Conservation (phyloP, 75 land plant genomes). For the Pinus albicaulis region DNA sequence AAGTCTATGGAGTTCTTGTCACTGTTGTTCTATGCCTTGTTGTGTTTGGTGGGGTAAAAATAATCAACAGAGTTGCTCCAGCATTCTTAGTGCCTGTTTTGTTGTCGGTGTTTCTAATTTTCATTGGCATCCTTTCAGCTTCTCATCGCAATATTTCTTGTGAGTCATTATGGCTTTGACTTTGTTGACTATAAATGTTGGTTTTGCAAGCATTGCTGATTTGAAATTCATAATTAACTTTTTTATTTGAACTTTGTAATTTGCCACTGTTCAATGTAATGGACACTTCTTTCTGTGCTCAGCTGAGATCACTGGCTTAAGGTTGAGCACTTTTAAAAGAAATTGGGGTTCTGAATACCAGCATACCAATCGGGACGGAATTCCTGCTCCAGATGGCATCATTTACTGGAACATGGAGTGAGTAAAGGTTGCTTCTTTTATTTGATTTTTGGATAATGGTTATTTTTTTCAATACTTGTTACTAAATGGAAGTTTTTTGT, state of each 20-base stretch:
- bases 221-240: background rate
- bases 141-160: slow-evolving; percentile 49
- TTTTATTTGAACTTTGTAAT: background rate
- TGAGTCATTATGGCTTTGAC: slow-evolving; percentile 19
- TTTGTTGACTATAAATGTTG: background rate
- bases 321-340: slow-evolving; percentile 48
- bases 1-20: slow-evolving; percentile 88
- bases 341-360: slow-evolving; percentile 90
- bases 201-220: background rate
- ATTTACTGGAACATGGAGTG: slow-evolving; percentile 89
- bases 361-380: slow-evolving; percentile 76
- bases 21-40: slow-evolving; percentile 84
- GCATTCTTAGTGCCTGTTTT: slow-evolving; percentile 89
- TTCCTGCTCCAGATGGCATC: slow-evolving; percentile 78
- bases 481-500: slow-evolving; percentile 1
- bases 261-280: background rate
- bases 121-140: slow-evolving; percentile 78
- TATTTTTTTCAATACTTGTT: background rate
- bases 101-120: slow-evolving; percentile 76
- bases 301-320: slow-evolving; percentile 89
- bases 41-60: slow-evolving; percentile 97
- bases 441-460: background rate
- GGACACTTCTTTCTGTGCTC: background rate
- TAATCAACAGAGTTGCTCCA: slow-evolving; percentile 92
- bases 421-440: slow-evolving; percentile 7